These are phyloP conservation scores for Priceomyces medius DNA, from an alignment of 805 yeast genomes.

Conservation along the genomic window DNA sequence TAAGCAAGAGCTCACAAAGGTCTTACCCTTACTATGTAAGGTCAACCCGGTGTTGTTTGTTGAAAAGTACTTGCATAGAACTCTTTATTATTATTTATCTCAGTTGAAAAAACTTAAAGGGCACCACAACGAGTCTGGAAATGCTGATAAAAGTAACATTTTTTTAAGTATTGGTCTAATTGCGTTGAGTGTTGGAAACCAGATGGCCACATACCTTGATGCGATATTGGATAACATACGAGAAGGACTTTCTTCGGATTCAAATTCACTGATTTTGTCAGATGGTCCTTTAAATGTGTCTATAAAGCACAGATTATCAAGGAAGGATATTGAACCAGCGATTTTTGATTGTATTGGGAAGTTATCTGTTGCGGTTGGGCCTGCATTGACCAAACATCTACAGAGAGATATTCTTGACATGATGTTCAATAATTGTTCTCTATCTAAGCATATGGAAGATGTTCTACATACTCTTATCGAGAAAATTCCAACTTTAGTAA, in stretches of 20 bases:
- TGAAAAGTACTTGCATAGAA: constrained; percentile 74
- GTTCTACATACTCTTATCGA: constrained; percentile 66
- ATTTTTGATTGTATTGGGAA: constrained; percentile 87
- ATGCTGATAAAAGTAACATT: constrained; percentile 68
- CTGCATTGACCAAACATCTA: constrained; percentile 85
- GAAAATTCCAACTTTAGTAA: constrained; percentile 77
- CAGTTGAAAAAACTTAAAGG: constrained; percentile 68
- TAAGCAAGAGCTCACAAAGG: constrained; percentile 79
- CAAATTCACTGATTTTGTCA: constrained; percentile 38
- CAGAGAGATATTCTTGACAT: constrained; percentile 78
- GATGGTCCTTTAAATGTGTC: constrained; percentile 33
- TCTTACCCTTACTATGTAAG: constrained; percentile 78
- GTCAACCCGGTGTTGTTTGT: constrained; percentile 76
- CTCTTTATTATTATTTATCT: constrained; percentile 71
- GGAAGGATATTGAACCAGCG: constrained; percentile 79
- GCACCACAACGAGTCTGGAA: constrained; percentile 37
- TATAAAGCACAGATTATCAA: constrained; percentile 52
- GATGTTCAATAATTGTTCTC: constrained; percentile 71
- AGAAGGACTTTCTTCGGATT: constrained; percentile 60
- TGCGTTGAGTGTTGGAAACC: constrained; percentile 74
- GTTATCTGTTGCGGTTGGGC: constrained; percentile 85
- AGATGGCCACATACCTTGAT: constrained; percentile 83
- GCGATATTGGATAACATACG: constrained; percentile 80
- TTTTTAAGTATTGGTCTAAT: constrained; percentile 82
- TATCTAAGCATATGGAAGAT: constrained; percentile 79